Conservation (phyloP, 192 early-diverging fungal genomes). For the Coemansia reversa region DNA sequence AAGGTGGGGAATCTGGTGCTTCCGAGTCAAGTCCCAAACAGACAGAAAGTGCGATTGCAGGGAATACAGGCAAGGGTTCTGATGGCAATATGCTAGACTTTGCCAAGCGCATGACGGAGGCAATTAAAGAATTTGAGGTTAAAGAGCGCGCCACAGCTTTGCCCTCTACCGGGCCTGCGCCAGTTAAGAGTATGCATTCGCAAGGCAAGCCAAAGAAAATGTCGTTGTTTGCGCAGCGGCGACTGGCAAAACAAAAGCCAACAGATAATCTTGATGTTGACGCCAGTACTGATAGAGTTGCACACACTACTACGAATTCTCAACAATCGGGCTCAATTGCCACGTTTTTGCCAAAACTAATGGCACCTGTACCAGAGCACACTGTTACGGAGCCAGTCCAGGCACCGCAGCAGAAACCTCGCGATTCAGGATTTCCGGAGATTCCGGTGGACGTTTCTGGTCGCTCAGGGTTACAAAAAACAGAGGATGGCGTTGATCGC, state of each 20-base stretch:
- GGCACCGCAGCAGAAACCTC: slow-evolving; percentile 22
- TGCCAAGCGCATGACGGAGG: slow-evolving; percentile 33
- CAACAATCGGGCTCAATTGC: slow-evolving; percentile 9
- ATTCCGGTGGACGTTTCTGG: slow-evolving; percentile 21
- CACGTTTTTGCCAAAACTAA: slow-evolving; percentile 52
- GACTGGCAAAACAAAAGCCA: slow-evolving; percentile 33
- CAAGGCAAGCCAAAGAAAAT: slow-evolving; percentile 4
- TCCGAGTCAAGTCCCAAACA: not conserved
- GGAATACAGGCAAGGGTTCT: not conserved
- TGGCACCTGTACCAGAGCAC: slow-evolving; percentile 47
- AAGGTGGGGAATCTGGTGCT: not conserved
- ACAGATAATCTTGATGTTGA: not conserved
- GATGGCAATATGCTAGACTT: slow-evolving; percentile 21
- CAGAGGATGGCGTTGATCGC: not conserved
- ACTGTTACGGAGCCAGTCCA: slow-evolving; percentile 5
- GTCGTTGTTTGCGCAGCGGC: slow-evolving; percentile 53
- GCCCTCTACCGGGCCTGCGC: not conserved
- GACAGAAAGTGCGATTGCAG: not conserved
- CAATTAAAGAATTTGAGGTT: slow-evolving; percentile 43
- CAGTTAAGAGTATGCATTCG: not conserved
- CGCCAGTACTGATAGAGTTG: not conserved
- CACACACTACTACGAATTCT: not conserved
- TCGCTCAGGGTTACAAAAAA: not conserved
- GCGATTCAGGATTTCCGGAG: slow-evolving; percentile 30
- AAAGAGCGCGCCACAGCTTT: slow-evolving; percentile 5